These are phyloP conservation scores for Plenodomus lindquistii DNA, from an alignment of 2,329 filamentous ascomycete species.

Conservation along the genomic window DNA sequence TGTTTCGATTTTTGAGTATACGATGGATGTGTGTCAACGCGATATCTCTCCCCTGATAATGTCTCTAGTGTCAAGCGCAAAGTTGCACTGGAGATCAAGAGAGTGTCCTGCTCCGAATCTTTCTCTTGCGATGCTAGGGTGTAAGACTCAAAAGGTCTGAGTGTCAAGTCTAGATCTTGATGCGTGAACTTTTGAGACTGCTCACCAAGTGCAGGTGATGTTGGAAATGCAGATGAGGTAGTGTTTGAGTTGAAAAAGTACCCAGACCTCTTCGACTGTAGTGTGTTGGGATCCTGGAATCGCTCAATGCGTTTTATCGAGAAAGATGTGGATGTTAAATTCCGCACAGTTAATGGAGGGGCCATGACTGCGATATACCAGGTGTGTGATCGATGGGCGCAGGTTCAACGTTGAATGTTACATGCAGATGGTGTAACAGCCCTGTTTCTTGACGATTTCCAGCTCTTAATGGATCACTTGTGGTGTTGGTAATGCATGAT, in stretches of 20 bases:
- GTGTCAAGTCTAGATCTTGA: slow-evolving; percentile 63
- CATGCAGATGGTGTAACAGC: background rate
- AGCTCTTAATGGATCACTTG: background rate
- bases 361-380: slow-evolving; percentile 17
- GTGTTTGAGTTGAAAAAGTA: slow-evolving; percentile 38
- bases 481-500: background rate
- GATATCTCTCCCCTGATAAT: slow-evolving; percentile 64
- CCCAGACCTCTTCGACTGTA: slow-evolving; percentile 35
- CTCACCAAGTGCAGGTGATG: slow-evolving; percentile 51
- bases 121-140: slow-evolving; percentile 60
- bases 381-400: background rate
- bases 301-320: slow-evolving; percentile 74
- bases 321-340: slow-evolving; percentile 74
- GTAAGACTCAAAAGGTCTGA: slow-evolving; percentile 70
- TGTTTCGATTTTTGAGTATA: slow-evolving; percentile 52
- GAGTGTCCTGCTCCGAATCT: background rate
- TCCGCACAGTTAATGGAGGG: slow-evolving; percentile 73
- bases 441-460: background rate
- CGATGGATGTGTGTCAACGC: slow-evolving; percentile 66
- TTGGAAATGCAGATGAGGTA: slow-evolving; percentile 32
- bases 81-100: slow-evolving; percentile 55
- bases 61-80: slow-evolving; percentile 75
- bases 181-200: slow-evolving; percentile 65
- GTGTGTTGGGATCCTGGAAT: slow-evolving; percentile 62
- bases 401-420: background rate